These are phyloP conservation scores for Scutellospora calospora DNA, from an alignment of 371 early-diverging fungal species.

Conservation along the genomic window DNA sequence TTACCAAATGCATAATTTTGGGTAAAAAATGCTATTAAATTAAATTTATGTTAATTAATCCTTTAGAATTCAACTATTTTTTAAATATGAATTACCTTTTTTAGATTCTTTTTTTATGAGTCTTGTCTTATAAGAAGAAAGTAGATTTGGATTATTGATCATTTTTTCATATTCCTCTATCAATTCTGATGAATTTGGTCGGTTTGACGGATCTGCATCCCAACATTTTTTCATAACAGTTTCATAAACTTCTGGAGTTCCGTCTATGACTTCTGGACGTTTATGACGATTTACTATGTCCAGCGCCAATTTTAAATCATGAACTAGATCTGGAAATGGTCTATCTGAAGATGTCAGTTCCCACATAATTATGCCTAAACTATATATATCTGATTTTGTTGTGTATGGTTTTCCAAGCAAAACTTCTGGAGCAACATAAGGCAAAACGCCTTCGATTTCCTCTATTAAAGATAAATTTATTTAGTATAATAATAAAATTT, in stretches of 20 bases:
- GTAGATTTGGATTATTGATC: too few relatives aligned
- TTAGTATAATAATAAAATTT: too few relatives aligned
- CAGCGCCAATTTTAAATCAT: slow-evolving; percentile 3
- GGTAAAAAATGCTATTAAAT: too few relatives aligned
- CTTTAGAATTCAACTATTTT: neutral
- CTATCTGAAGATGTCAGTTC: neutral
- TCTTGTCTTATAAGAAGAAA: too few relatives aligned
- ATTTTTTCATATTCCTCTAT: too few relatives aligned
- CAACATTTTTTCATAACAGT: slow-evolving; percentile 24
- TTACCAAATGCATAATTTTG: too few relatives aligned
- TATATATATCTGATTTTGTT: slow-evolving; percentile 12
- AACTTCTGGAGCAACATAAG: slow-evolving; percentile 32
- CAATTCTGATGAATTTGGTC: neutral
- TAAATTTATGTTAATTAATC: neutral
- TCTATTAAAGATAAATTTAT: neutral
- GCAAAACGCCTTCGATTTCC: neutral
- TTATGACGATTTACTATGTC: too few relatives aligned
- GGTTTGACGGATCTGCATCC: slow-evolving; percentile 12
- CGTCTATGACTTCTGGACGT: neutral
- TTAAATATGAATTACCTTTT: slow-evolving; percentile 15
- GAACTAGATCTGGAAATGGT: neutral
- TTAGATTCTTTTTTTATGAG: neutral
- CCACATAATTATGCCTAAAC: slow-evolving; percentile 33
- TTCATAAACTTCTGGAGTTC: slow-evolving; percentile 7
- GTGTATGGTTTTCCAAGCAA: neutral